These are phyloP conservation scores for Trichoderma hamatum DNA, from an alignment of 2,329 filamentous ascomycete genomes.

Conservation along the genomic window DNA sequence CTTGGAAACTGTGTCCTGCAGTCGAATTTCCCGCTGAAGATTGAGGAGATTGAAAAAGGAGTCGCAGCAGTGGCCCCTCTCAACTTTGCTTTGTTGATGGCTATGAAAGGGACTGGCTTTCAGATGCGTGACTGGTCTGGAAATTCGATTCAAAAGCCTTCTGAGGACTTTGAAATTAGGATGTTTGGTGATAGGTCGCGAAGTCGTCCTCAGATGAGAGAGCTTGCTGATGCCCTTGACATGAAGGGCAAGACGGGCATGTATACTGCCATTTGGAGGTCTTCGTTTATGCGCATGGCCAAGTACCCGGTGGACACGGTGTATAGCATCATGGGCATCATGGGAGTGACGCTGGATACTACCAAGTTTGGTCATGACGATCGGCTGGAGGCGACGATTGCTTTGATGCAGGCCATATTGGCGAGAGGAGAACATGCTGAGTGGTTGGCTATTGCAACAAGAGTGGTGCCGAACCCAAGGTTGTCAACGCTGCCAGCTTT, in stretches of 20 bases:
- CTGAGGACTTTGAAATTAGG: not conserved
- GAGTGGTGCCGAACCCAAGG: not conserved
- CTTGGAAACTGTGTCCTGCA: not conserved
- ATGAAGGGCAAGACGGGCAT: conserved; percentile 18
- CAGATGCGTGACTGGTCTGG: not conserved
- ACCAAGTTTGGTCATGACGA: not conserved
- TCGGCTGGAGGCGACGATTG: conserved; percentile 11
- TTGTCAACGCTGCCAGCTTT: conserved; percentile 8
- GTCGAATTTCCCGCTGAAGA: not conserved
- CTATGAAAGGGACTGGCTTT: conserved; percentile 2
- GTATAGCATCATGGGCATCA: conserved; percentile 17
- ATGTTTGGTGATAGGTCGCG: conserved; percentile 4
- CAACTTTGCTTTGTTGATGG: not conserved
- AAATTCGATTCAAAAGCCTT: not conserved
- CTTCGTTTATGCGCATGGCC: conserved; percentile 9
- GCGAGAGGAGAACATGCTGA: not conserved
- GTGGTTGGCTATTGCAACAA: conserved; percentile 15
- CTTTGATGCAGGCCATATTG: conserved; percentile 14
- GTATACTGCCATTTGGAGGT: conserved; percentile 18
- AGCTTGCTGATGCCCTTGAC: conserved; percentile 12
- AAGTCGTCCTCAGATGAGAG: not conserved
- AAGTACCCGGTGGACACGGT: conserved; percentile 12
- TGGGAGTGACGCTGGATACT: conserved; percentile 16
- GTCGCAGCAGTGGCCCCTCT: not conserved
- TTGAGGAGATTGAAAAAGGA: not conserved